These are phyloP conservation scores for Salvia sclarea DNA, from an alignment of 305 asterid species.

Conservation along the genomic window DNA sequence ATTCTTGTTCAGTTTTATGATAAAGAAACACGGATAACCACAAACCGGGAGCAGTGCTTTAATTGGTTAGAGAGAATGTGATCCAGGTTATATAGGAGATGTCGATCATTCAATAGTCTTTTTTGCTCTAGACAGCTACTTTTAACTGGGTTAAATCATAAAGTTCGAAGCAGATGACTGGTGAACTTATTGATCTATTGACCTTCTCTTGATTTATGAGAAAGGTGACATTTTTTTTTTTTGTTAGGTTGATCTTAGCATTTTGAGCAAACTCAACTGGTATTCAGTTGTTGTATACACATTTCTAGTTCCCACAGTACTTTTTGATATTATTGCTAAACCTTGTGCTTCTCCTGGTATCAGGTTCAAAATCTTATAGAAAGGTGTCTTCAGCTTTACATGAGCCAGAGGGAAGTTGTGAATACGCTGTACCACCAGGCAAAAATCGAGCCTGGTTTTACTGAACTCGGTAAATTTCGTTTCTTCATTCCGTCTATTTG, in stretches of 20 bases:
- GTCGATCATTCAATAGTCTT: background rate
- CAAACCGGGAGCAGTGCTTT: background rate
- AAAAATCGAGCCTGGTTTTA: conserved; percentile 74
- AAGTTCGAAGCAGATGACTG: background rate
- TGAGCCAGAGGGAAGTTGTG: conserved; percentile 70
- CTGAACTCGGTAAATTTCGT: conserved; percentile 65
- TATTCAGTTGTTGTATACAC: background rate
- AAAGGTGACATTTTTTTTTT: background rate
- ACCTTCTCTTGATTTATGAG: background rate
- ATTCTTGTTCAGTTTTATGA: background rate
- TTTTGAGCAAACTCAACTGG: background rate
- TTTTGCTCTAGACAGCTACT: background rate
- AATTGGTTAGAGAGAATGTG: conserved; percentile 1
- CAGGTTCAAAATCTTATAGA: conserved; percentile 91
- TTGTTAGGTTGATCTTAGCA: background rate
- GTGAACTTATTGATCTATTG: background rate
- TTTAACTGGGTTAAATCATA: conserved; percentile 5
- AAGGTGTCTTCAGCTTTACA: conserved; percentile 87
- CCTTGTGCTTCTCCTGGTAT: conserved; percentile 17
- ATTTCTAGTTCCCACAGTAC: background rate
- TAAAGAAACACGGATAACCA: background rate
- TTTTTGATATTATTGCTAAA: background rate
- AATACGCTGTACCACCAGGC: conserved; percentile 62
- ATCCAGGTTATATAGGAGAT: background rate
- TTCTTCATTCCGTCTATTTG: background rate